Evolutionary conservation across 805 yeast genomes (phyloP), one percentile per base, ranked within the genome.

Genomic region (Lipomyces mesembrius): DNA sequence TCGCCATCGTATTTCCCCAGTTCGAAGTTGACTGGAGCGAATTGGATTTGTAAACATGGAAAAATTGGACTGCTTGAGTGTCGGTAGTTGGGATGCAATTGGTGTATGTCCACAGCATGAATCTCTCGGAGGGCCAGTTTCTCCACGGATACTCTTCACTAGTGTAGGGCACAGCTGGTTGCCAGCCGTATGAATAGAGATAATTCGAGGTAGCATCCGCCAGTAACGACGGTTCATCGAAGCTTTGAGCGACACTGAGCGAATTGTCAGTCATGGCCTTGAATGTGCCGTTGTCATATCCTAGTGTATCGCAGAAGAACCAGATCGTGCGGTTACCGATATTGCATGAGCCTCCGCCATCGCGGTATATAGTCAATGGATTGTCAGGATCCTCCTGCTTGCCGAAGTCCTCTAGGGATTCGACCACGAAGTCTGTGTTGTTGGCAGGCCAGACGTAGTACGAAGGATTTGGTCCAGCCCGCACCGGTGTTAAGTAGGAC

Each of bases 271-370:
- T 58, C 12, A 57, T 52, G 3, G 67, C 70, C 35, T 27, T 57
- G 53, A 65, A 54, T 35, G 53, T 27, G 17, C 51, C 29, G 20
- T 37, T 53, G 6, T 32, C n/a, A 61, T 66, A 63, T 22, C 64
- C 71, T 7, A 25, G 14, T 7, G 71, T 25, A 57, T 68, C 71
- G 37, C 32, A 58, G 37, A 68, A 68, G 9, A 62, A 46, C 60
- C 60, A 66, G 56, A 67, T 63, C 20, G 70, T 68, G 64, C 66
- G 66, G 52, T 68, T 66, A 37, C 11, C 12, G 37, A 68, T 34
- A 29, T 61, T 27, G 61, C 71, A 68, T 8, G 65, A 60, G 25
- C 71, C 71, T 27, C 71, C 71, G 27, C 70, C 70, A 32, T 68
- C 71, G 34, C 71, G 67, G 60, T 62, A 68, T 17, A 68, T 34